Evolutionary conservation across 768 basidiomycete genomes (phyloP), one percentile per base, ranked within the genome.

Genomic region (Pleurotus cornucopiae): DNA sequence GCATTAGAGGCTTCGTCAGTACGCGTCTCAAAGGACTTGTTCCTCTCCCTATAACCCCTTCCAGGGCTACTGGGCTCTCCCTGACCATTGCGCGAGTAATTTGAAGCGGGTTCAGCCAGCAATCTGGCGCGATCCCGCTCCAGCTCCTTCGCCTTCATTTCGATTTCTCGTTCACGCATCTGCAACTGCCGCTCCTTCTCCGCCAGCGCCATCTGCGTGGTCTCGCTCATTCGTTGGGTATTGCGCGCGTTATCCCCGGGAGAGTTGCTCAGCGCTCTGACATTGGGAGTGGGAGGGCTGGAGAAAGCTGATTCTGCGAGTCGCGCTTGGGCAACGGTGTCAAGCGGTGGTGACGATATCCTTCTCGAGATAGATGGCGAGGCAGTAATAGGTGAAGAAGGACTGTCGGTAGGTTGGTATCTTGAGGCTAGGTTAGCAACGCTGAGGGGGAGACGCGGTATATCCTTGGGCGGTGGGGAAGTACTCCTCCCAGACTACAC

Each of bases 391-490:
- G 82, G 76, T 2, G 78, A 76, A n/a, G 71, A 61, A 45, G 72
- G 76, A 11, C 66, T 68, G 21, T 79, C 79, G 1, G 63, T 54
- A 5, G 79, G 67, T 61, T 82, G 78, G 60, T 88, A 91, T 30
- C 82, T 81, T 39, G 77, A 78, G 2, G 88, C 86, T 11, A 90
- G 69, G 59, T 82, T 77, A 6, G 76, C 79, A 21, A 89, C 88
- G 44, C 83, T 88, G 51, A 80, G 67, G 1, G 86, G 83, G 21
- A 88, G 67, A 14, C 81, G 80, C 34, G 86, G 87, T 9, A 85
- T 62, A 49, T 89, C 86, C 61, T 79, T 82, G 25, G 78, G 81
- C 11, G 76, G 74, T 12, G 83, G 83, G 9, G 84, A 83, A 0
- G 73, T 64, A 2, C 51, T 53, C 20, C 77, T 72, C 9, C 75